phyloP scores from a whole-genome alignment of 495 filamentous ascomycete species.

The Aspergillus carlsbadensis region DNA sequence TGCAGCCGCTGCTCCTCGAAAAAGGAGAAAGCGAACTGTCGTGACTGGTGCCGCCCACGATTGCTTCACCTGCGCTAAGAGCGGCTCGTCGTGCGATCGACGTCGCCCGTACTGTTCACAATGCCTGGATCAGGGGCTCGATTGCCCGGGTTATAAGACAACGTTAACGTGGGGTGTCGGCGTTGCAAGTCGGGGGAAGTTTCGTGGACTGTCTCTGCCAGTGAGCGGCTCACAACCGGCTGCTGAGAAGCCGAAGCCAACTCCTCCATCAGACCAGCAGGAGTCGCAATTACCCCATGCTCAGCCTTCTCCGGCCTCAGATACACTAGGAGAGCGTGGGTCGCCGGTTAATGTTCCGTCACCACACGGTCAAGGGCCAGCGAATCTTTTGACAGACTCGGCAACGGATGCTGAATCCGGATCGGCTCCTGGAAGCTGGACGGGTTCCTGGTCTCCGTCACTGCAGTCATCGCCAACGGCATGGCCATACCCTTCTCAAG shows the following conservation, averaged over 20 bases:
- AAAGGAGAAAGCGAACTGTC: slow-evolving; percentile 83
- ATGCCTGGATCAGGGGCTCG: slow-evolving; percentile 86
- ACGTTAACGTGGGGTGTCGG: slow-evolving; percentile 97
- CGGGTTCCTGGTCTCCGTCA: background rate
- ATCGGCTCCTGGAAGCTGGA: background rate
- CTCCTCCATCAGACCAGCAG: background rate
- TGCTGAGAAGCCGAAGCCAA: slow-evolving; percentile 15
- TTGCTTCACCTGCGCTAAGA: slow-evolving; percentile 90
- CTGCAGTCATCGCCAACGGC: background rate
- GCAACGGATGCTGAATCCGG: slow-evolving; percentile 1
- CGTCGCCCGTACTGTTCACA: slow-evolving; percentile 93
- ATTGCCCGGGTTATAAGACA: slow-evolving; percentile 96
- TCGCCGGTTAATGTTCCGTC: background rate
- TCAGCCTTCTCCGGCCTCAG: background rate
- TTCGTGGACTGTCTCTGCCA: slow-evolving; percentile 83
- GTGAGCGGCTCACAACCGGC: slow-evolving; percentile 50
- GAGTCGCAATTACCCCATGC: background rate
- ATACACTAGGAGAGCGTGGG: background rate
- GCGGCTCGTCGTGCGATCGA: slow-evolving; percentile 82
- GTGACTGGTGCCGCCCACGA: slow-evolving; percentile 90
- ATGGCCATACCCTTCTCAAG: slow-evolving; percentile 2
- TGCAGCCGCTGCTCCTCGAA: slow-evolving; percentile 50
- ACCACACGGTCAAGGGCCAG: background rate
- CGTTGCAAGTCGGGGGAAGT: slow-evolving; percentile 93
- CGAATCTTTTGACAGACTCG: background rate